Evolutionary conservation across 73 alveolate genomes (phyloP), one percentile per base, ranked within the genome.

Genomic region (Paramecium pentaurelia): DNA sequence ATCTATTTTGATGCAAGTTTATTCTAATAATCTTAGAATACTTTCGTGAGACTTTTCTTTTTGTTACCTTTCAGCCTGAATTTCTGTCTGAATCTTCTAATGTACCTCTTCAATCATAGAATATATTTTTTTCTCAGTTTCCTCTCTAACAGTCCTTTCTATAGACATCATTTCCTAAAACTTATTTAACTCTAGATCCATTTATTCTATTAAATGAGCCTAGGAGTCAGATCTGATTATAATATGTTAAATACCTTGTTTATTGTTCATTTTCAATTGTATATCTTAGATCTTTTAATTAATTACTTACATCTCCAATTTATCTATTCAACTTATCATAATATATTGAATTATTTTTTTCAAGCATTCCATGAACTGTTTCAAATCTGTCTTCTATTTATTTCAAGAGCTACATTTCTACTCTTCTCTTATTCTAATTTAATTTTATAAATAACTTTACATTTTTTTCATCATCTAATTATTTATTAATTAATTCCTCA

Each of bases 1-100:
- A 18, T 95, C 98, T 20, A 95, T 96, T 92, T 95, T 93, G 2
- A 84, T 25, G 85, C 98, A 95, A 12, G 98, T 95, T 77, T 93
- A 95, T 45, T 95, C 98, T 27, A 95, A 90, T 45, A 95, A 64
- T 60, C 60, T 90, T 16, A 95, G 86, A 34, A 95, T 87, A 25
- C 88, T 93, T 37, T 93, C 98, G 36, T 93, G 95, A 25, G 96
- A 88, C 25, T 86, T 92, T 86, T 92, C 90, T 70, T 96, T 89
- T 40, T 90, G 95, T 54, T 86, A 54, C 7, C 84, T 93, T 54
- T 95, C 96, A 25, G 87, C 86, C 20, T 60, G 12, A 49, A 95
- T 40, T 38, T 95, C 98, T 42, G 73, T 12, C 71, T 80, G 45
- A 12, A 95, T 92, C 60, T 84, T 89, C 16, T 64, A 30, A 58